Evolutionary conservation across 2,329 filamentous ascomycete species (phyloP).

Genomic region (Aspergillus hortae): DNA sequence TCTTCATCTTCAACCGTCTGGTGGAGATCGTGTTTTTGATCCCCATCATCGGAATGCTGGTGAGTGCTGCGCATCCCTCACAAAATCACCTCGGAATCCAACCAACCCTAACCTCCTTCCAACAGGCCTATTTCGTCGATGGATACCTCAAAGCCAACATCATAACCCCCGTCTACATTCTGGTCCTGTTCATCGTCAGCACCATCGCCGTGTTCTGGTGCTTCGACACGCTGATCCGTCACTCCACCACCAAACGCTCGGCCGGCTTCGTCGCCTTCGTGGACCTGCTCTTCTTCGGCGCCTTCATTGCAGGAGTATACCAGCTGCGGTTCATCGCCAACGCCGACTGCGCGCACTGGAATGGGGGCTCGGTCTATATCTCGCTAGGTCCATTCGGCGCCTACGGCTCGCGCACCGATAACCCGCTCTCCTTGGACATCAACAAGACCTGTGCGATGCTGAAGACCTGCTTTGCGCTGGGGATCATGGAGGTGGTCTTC

Average conservation of each 20-base stretch:
- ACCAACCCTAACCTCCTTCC: slow-evolving; percentile 1
- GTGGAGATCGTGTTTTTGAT: slow-evolving; percentile 61
- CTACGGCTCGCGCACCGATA: slow-evolving; percentile 47
- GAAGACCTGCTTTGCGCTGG: slow-evolving; percentile 84
- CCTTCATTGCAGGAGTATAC: slow-evolving; percentile 61
- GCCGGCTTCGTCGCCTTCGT: slow-evolving; percentile 58
- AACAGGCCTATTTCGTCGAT: slow-evolving; percentile 58
- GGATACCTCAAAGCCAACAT: slow-evolving; percentile 54
- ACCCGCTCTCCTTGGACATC: slow-evolving; percentile 50
- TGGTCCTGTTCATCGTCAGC: slow-evolving; percentile 63
- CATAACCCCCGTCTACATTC: slow-evolving; percentile 58
- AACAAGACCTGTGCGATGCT: slow-evolving; percentile 87
- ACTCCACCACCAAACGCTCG: slow-evolving; percentile 57
- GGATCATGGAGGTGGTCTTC: slow-evolving; percentile 80
- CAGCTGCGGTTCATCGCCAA: slow-evolving; percentile 54
- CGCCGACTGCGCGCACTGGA: slow-evolving; percentile 66
- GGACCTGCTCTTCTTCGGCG: slow-evolving; percentile 60
- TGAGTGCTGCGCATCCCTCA: slow-evolving; percentile 23
- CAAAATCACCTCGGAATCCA: neutral
- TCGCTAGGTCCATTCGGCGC: slow-evolving; percentile 61
- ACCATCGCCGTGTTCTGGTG: slow-evolving; percentile 60
- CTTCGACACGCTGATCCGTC: slow-evolving; percentile 58
- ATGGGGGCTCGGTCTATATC: slow-evolving; percentile 50
- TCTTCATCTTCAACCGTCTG: slow-evolving; percentile 61
- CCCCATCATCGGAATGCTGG: slow-evolving; percentile 61